phyloP scores from a whole-genome alignment of 345 rosid species.

The Noccaea caerulescens region DNA sequence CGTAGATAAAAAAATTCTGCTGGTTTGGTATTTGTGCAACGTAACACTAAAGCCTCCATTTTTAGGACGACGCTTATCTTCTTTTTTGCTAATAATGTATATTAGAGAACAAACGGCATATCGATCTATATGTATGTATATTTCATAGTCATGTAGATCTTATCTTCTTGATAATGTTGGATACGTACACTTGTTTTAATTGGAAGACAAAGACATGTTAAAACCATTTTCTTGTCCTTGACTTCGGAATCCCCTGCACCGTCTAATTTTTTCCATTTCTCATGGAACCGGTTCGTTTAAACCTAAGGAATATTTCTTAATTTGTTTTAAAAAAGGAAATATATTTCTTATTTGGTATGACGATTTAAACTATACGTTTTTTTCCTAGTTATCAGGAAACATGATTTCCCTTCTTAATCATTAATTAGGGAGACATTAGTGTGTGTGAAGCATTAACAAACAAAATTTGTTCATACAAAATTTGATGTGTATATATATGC shows the following conservation, averaged over 20 bases:
- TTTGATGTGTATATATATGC: background rate
- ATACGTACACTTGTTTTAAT: background rate
- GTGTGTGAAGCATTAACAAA: background rate
- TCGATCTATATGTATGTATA: background rate
- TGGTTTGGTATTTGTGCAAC: constrained; percentile 19
- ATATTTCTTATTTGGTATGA: too few relatives aligned
- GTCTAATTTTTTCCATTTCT: too few relatives aligned
- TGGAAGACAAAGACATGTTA: too few relatives aligned
- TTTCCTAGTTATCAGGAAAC: too few relatives aligned
- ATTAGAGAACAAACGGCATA: background rate
- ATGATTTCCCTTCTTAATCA: too few relatives aligned
- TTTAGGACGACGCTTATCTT: constrained; percentile 24
- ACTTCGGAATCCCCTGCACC: too few relatives aligned
- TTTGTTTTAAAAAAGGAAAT: too few relatives aligned
- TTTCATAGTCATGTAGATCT: background rate
- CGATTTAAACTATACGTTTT: too few relatives aligned
- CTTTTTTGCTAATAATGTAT: background rate
- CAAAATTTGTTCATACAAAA: too few relatives aligned
- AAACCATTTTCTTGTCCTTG: constrained; percentile 1
- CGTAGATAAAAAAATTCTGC: too few relatives aligned
- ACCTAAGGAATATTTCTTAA: too few relatives aligned
- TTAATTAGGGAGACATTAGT: background rate
- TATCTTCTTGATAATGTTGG: background rate
- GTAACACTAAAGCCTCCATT: constrained; percentile 14
- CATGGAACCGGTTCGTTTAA: too few relatives aligned